A percentile compares a stretch with the other conserved stretches of the same genome.
Evolutionary conservation across 139 green algal genomes (phyloP).

Genomic region (Micromonas commoda): DNA sequence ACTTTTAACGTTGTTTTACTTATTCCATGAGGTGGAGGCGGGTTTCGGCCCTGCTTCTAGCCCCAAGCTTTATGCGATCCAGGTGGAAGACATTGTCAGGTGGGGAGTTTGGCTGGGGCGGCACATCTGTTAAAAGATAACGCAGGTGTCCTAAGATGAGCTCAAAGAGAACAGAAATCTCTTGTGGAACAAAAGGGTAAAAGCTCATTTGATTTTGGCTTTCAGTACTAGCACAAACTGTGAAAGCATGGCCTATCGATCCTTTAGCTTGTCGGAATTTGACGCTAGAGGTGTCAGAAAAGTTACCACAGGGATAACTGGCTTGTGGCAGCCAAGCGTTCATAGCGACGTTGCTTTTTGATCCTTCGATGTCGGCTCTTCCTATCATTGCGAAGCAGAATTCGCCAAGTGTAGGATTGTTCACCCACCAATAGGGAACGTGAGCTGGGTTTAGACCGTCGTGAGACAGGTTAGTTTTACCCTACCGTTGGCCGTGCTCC

Average conservation of each 20-base stretch:
- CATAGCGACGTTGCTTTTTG: conserved; percentile 61
- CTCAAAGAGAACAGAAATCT: conserved; percentile 93
- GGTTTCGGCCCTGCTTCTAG: conserved; percentile 69
- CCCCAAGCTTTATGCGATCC: conserved; percentile 61
- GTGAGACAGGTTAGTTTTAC: conserved; percentile 50
- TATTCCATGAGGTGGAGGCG: conserved; percentile 77
- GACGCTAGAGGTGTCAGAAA: conserved; percentile 85
- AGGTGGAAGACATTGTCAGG: conserved; percentile 84
- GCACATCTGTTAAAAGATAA: conserved; percentile 91
- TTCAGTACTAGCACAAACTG: conserved; percentile 88
- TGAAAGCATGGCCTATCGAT: conserved; percentile 90
- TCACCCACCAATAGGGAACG: conserved; percentile 70
- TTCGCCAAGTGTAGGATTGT: conserved; percentile 69
- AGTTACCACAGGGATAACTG: conserved; percentile 87
- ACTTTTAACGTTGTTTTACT: conserved; percentile 83
- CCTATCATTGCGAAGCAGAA: conserved; percentile 63
- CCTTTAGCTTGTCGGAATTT: conserved; percentile 81
- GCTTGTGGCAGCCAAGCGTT: conserved; percentile 85
- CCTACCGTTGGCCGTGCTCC: conserved; percentile 67
- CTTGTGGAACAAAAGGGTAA: conserved; percentile 86
- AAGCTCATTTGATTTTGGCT: conserved; percentile 96
- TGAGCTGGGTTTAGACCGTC: conserved; percentile 69
- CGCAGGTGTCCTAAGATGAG: conserved; percentile 86
- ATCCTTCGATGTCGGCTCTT: conserved; percentile 60
- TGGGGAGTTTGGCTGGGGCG: conserved; percentile 88